Conservation (phyloP, 2,329 filamentous ascomycete species). For the Trichoderma koningiopsis region DNA sequence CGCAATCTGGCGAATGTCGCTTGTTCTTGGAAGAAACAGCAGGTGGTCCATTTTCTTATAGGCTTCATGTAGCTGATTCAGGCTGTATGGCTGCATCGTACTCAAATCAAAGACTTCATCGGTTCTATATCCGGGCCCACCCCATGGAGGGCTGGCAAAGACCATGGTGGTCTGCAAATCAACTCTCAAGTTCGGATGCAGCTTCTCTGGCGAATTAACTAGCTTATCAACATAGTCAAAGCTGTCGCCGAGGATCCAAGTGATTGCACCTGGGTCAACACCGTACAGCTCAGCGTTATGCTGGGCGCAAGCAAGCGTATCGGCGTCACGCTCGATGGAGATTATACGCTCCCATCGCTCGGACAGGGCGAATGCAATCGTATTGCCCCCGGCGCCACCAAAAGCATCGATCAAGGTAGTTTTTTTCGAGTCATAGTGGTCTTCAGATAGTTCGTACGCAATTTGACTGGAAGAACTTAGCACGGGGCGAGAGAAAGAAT, state of each 20-base stretch:
- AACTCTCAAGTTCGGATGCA: slow-evolving; percentile 46
- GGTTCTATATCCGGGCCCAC: slow-evolving; percentile 57
- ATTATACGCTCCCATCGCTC: slow-evolving; percentile 81
- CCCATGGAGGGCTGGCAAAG: slow-evolving; percentile 64
- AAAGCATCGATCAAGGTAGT: slow-evolving; percentile 83
- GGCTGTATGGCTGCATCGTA: slow-evolving; percentile 85
- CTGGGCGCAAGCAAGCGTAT: slow-evolving; percentile 84
- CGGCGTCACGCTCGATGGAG: slow-evolving; percentile 81
- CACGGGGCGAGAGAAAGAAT: background rate
- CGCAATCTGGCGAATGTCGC: slow-evolving; percentile 78
- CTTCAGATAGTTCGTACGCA: slow-evolving; percentile 72
- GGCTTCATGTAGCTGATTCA: slow-evolving; percentile 62
- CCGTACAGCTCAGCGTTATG: slow-evolving; percentile 88
- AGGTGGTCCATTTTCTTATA: slow-evolving; percentile 65
- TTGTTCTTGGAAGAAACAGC: slow-evolving; percentile 83
- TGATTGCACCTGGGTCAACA: slow-evolving; percentile 69
- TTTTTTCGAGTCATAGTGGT: slow-evolving; percentile 59
- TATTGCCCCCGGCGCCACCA: slow-evolving; percentile 88
- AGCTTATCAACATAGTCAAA: slow-evolving; percentile 68
- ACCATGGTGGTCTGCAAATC: slow-evolving; percentile 48
- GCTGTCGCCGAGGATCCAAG: slow-evolving; percentile 85
- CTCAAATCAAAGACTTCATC: slow-evolving; percentile 78
- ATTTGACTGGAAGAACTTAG: slow-evolving; percentile 60
- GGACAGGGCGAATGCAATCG: slow-evolving; percentile 87
- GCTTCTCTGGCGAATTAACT: slow-evolving; percentile 39